Evolutionary conservation across 2,329 filamentous ascomycete species (phyloP).

Genomic region (Drechslerella stenobrocha): DNA sequence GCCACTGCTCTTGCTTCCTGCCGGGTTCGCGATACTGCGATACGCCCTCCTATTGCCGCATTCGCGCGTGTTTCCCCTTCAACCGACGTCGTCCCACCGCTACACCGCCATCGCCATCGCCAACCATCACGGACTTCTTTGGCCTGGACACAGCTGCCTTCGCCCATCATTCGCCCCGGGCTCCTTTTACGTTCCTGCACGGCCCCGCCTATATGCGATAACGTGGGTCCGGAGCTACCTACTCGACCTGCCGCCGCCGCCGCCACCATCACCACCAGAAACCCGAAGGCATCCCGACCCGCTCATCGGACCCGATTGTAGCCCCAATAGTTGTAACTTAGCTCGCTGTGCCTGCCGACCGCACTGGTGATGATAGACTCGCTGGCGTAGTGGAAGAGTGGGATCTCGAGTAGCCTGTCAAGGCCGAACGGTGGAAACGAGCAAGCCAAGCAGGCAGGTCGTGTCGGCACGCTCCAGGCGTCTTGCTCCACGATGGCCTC

Average conservation of each 20-base stretch:
- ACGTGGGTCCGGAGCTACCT: too few species aligned
- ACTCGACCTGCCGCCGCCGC: too few species aligned
- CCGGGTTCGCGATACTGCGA: constrained; percentile 10
- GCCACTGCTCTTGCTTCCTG: neutral
- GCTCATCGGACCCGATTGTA: neutral
- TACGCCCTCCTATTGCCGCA: constrained; percentile 6
- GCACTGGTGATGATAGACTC: too few species aligned
- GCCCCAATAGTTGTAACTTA: neutral
- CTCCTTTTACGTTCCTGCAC: neutral
- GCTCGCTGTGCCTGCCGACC: too few species aligned
- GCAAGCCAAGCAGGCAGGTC: too few species aligned
- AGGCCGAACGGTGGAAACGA: neutral
- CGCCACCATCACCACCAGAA: too few species aligned
- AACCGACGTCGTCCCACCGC: neutral
- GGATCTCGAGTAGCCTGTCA: too few species aligned
- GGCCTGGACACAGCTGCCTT: too few species aligned
- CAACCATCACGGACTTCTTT: too few species aligned
- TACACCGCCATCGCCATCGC: constrained; percentile 5
- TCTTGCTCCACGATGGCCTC: constrained; percentile 27
- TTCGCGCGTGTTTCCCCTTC: constrained; percentile 32
- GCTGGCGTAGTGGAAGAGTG: too few species aligned
- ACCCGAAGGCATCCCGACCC: too few species aligned
- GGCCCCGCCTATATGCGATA: neutral
- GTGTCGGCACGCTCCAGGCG: too few species aligned
- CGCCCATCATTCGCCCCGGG: neutral